Conservation (phyloP, 371 early-diverging fungal genomes). For the Mucor indicus region DNA sequence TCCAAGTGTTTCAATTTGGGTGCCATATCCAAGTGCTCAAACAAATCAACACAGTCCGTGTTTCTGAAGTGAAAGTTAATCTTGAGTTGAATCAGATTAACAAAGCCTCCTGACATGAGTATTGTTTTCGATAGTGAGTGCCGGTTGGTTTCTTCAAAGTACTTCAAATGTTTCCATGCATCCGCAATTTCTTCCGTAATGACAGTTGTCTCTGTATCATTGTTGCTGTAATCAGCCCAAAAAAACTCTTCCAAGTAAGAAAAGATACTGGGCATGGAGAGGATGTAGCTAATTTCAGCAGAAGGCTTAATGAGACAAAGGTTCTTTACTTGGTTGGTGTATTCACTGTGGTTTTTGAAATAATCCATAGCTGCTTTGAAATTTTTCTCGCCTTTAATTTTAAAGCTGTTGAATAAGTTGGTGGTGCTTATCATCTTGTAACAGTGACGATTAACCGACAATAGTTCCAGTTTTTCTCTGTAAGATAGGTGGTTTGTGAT, state of each 20-base stretch:
- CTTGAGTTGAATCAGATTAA: not conserved
- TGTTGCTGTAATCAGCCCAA: not conserved
- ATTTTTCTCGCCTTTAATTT: not conserved
- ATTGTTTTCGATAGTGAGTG: not conserved
- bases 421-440: not conserved
- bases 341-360: not conserved
- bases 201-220: too few relatives aligned
- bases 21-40: not conserved
- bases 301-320: not conserved
- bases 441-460: not conserved
- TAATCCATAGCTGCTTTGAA: not conserved
- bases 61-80: not conserved
- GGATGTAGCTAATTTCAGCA: not conserved
- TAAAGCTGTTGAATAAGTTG: not conserved
- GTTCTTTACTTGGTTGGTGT: not conserved
- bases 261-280: not conserved
- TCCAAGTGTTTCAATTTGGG: not conserved
- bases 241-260: not conserved
- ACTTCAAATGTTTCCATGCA: not conserved
- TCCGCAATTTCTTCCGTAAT: not conserved
- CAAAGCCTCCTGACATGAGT: not conserved
- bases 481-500: conserved; percentile 1
- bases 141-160: conserved; percentile 2
- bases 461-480: conserved; percentile 1
- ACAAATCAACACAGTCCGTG: not conserved